These are phyloP conservation scores for Yamadazyma kitorensis DNA, from an alignment of 805 yeast genomes.

Conservation along the genomic window DNA sequence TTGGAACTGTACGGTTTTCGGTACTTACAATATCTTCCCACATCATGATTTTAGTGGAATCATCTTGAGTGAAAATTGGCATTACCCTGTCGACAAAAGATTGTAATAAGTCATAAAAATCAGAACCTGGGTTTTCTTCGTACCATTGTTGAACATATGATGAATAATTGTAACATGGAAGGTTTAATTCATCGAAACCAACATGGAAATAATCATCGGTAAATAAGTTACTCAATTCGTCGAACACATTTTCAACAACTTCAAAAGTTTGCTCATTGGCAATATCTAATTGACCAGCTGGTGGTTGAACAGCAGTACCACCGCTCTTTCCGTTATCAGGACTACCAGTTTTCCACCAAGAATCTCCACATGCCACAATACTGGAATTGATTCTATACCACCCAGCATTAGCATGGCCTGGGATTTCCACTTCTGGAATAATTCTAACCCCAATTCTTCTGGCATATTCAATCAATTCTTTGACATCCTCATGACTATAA, in stretches of 20 bases:
- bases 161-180: constrained; percentile 24
- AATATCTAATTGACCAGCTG: constrained; percentile 40
- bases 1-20: constrained; percentile 22
- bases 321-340: no score
- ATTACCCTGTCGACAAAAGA: constrained; percentile 31
- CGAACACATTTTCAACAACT: constrained; percentile 28
- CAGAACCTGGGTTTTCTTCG: constrained; percentile 3
- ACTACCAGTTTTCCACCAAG: constrained; percentile 24
- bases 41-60: constrained; percentile 25
- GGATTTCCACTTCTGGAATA: constrained; percentile 41
- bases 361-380: constrained; percentile 27
- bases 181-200: constrained; percentile 38
- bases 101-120: constrained; percentile 26
- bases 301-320: constrained; percentile 34
- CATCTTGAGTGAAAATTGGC: constrained; percentile 20
- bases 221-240: constrained; percentile 29
- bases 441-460: constrained; percentile 35
- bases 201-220: constrained; percentile 38
- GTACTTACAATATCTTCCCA: constrained; percentile 37
- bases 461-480: constrained; percentile 29
- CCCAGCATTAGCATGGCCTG: constrained; percentile 41
- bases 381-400: constrained; percentile 28
- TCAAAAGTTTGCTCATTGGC: constrained; percentile 27
- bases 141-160: constrained; percentile 1
- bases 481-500: constrained; percentile 26